phyloP scores from a whole-genome alignment of 225 moss, liverwort and hornwort species.

The Polytrichum commune region DNA sequence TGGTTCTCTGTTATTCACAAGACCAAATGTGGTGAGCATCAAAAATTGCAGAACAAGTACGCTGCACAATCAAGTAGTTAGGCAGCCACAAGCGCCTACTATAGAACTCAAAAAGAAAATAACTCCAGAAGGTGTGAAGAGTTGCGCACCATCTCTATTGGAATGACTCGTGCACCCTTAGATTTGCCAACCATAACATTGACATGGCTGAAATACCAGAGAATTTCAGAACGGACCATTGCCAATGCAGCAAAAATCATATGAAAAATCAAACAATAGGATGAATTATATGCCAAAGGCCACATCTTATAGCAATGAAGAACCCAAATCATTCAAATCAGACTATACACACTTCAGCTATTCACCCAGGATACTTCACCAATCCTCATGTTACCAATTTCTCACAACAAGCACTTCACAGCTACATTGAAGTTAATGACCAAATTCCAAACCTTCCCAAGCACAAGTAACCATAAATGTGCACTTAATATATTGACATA shows the following conservation, averaged over 20 bases:
- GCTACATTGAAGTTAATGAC: too few species aligned
- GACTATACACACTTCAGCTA: background rate
- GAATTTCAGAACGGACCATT: slow-evolving; percentile 92
- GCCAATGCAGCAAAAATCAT: slow-evolving; percentile 97
- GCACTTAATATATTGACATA: too few species aligned
- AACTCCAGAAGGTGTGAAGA: slow-evolving; percentile 9
- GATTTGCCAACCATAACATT: slow-evolving; percentile 87
- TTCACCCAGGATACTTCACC: too few species aligned
- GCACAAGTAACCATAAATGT: background rate
- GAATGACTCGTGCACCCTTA: slow-evolving; percentile 74
- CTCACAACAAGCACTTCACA: too few species aligned
- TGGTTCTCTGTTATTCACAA: background rate
- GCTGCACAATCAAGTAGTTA: too few species aligned
- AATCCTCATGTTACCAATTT: too few species aligned
- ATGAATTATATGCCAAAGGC: background rate
- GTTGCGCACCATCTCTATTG: slow-evolving; percentile 80
- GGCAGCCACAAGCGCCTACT: too few species aligned
- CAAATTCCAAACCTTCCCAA: background rate
- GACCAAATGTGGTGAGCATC: background rate
- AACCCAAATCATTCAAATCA: background rate
- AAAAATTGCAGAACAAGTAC: too few species aligned
- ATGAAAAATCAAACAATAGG: slow-evolving; percentile 25
- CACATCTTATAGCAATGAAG: too few species aligned
- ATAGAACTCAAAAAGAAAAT: too few species aligned
- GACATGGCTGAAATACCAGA: slow-evolving; percentile 97